These are phyloP conservation scores for Leishmania major DNA, from an alignment of 208 protist species.

Conservation along the genomic window DNA sequence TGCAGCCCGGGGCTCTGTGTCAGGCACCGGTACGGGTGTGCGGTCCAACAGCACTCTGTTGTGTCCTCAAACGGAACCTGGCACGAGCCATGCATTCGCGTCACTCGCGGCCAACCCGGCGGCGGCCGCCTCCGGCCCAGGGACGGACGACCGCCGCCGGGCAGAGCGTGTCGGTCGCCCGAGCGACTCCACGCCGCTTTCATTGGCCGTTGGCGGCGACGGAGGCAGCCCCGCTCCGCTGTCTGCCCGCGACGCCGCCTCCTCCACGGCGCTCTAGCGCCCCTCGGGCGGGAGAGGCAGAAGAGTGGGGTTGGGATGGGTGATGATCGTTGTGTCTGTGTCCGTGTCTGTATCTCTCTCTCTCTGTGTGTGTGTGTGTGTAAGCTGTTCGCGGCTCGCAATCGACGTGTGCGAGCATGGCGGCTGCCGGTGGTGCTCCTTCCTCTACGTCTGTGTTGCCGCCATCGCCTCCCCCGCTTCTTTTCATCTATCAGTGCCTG, in stretches of 20 bases:
- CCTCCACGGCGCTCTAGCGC: neutral
- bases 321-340: neutral
- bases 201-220: neutral
- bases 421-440: neutral
- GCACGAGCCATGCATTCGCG: neutral
- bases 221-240: neutral
- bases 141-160: neutral
- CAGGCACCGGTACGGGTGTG: neutral
- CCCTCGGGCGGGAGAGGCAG: neutral
- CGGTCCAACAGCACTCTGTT: neutral
- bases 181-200: neutral
- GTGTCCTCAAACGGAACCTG: neutral
- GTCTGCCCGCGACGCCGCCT: neutral
- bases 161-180: neutral
- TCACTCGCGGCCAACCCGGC: neutral
- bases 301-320: neutral
- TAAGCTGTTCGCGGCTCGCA: neutral
- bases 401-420: neutral
- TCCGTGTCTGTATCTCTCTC: neutral
- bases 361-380: neutral
- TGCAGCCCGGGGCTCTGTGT: neutral
- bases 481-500: neutral
- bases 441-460: too few species aligned
- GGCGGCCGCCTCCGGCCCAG: neutral
- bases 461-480: neutral